Percentiles rank a stretch among this genome's conserved stretches.
Conservation (phyloP, 2,329 filamentous ascomycete species). For the Nemania sp. region DNA sequence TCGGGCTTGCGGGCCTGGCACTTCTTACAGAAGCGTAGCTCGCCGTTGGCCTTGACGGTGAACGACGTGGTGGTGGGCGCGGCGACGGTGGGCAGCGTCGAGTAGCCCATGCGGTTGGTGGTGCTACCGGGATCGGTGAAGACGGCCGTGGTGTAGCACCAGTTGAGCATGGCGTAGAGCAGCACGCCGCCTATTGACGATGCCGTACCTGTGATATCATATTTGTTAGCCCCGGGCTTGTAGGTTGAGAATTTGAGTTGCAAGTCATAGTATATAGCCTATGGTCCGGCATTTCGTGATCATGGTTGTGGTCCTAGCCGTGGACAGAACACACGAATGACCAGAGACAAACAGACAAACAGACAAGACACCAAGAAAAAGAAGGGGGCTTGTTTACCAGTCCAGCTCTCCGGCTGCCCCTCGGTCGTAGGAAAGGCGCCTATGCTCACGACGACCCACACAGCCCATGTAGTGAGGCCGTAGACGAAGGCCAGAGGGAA, state of each 20-base stretch:
- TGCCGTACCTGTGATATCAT: slow-evolving; percentile 48
- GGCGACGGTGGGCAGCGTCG: slow-evolving; percentile 75
- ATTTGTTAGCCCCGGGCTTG: slow-evolving; percentile 16
- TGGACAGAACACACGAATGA: no score
- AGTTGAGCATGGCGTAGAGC: slow-evolving; percentile 80
- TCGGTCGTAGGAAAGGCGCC: slow-evolving; percentile 55
- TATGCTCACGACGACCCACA: slow-evolving; percentile 81
- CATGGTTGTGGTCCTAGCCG: no score
- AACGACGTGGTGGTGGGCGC: slow-evolving; percentile 68
- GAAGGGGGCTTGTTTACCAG: slow-evolving; percentile 53
- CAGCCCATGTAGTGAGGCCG: slow-evolving; percentile 86
- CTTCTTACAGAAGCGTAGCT: slow-evolving; percentile 92
- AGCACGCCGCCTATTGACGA: slow-evolving; percentile 66
- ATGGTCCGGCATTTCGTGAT: no score
- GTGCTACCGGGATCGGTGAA: slow-evolving; percentile 86
- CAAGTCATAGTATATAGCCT: no score
- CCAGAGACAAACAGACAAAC: neutral
- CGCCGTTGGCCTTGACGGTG: slow-evolving; percentile 90
- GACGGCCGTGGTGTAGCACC: slow-evolving; percentile 89
- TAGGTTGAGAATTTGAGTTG: no score
- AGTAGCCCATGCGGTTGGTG: slow-evolving; percentile 70
- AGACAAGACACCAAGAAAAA: no score
- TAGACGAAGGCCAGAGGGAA: slow-evolving; percentile 92
- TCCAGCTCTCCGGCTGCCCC: slow-evolving; percentile 52
- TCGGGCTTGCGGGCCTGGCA: slow-evolving; percentile 94